A percentile compares a stretch with the other conserved stretches of the same genome.
Evolutionary conservation across 257 asterid genomes (phyloP).

Genomic region (Solanum pimpinellifolium): DNA sequence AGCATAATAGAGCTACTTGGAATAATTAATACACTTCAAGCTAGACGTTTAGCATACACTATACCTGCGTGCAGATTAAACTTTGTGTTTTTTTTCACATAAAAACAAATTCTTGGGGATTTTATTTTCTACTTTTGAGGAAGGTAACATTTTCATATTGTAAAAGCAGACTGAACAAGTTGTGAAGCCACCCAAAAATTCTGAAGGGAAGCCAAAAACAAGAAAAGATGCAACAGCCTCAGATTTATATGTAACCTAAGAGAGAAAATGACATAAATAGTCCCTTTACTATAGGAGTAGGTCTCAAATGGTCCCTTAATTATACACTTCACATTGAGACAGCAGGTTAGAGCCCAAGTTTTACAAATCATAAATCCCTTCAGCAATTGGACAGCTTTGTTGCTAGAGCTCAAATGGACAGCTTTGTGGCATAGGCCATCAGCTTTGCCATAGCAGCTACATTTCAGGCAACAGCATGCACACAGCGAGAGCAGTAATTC

Average conservation of each 20-base stretch:
- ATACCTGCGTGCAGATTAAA: neutral
- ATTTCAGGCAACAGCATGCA: neutral
- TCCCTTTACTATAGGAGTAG: too few relatives aligned
- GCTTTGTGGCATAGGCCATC: neutral
- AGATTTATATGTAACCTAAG: neutral
- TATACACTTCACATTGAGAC: too few relatives aligned
- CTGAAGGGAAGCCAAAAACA: neutral
- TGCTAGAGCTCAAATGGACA: neutral
- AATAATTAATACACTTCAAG: neutral
- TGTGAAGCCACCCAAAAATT: neutral
- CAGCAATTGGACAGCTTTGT: too few relatives aligned
- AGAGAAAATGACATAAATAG: too few relatives aligned
- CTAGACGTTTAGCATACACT: neutral
- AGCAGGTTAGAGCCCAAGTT: too few relatives aligned
- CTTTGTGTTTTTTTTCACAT: neutral
- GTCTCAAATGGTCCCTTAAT: too few relatives aligned
- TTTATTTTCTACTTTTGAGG: neutral
- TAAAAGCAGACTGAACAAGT: neutral
- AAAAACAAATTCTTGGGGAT: neutral
- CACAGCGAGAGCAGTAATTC: neutral
- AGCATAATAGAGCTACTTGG: neutral
- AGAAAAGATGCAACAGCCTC: neutral
- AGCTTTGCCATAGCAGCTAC: neutral
- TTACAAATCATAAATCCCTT: too few relatives aligned
- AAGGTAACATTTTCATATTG: neutral